phyloP scores from a whole-genome alignment of 352 stramenopile genomes.

The Phytopythium kandeliae region DNA sequence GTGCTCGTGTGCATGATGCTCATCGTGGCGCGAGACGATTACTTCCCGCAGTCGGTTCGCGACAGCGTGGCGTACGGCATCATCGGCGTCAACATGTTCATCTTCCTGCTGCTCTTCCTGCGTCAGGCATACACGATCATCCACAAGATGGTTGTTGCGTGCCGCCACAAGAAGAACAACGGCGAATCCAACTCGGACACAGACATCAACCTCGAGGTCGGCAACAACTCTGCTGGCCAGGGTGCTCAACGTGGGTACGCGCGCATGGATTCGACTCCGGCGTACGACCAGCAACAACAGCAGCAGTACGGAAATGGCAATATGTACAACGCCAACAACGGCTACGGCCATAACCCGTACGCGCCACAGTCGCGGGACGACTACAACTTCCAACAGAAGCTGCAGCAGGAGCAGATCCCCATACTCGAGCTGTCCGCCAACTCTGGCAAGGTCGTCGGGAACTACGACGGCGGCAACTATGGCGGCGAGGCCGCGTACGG shows the following conservation, averaged over 20 bases:
- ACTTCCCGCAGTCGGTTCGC: slow-evolving; percentile 71
- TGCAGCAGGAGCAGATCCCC: slow-evolving; percentile 15
- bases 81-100: slow-evolving; percentile 80
- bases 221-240: slow-evolving; percentile 20
- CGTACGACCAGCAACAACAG: slow-evolving; percentile 14
- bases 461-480: slow-evolving; percentile 4
- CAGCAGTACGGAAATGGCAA: slow-evolving; percentile 3
- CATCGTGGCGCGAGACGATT: slow-evolving; percentile 67
- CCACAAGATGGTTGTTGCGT: slow-evolving; percentile 45
- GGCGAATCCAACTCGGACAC: slow-evolving; percentile 16
- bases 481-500: slow-evolving; percentile 5
- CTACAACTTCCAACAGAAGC: slow-evolving; percentile 18
- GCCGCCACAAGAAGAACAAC: slow-evolving; percentile 38
- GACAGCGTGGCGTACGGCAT: slow-evolving; percentile 84
- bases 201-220: slow-evolving; percentile 48
- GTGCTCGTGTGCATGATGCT: slow-evolving; percentile 79
- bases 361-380: slow-evolving; percentile 1
- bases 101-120: slow-evolving; percentile 79
- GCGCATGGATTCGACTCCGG: slow-evolving; percentile 21
- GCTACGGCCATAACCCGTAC: slow-evolving; percentile 15
- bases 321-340: slow-evolving; percentile 17
- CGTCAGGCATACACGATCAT: slow-evolving; percentile 75
- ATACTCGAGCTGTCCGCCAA: slow-evolving; percentile 10
- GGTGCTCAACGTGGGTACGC: slow-evolving; percentile 16
- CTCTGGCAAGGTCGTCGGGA: slow-evolving; percentile 1